Conservation (phyloP, 2,329 filamentous ascomycete genomes). For the Pochonia chlamydosporia region DNA sequence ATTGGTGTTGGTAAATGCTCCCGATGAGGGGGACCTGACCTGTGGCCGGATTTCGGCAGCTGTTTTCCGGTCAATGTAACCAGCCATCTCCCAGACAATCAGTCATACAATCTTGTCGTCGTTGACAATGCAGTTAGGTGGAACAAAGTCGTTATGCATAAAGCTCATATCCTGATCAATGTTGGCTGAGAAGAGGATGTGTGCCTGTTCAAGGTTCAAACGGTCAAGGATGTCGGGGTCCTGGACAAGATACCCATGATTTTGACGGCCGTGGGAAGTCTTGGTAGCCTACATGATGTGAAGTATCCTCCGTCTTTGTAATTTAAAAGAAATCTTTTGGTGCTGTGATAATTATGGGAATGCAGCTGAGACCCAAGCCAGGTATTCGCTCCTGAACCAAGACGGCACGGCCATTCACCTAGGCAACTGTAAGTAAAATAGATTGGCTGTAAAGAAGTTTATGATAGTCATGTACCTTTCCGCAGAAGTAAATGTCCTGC, state of each 20-base stretch:
- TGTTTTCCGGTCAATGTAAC: constrained; percentile 25
- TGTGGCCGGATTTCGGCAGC: constrained; percentile 20
- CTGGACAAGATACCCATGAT: neutral
- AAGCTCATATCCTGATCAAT: constrained; percentile 22
- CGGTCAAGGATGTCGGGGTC: neutral
- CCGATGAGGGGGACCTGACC: constrained; percentile 17
- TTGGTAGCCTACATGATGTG: neutral
- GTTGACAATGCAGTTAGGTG: constrained; percentile 31
- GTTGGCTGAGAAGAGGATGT: constrained; percentile 22
- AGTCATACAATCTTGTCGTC: constrained; percentile 31
- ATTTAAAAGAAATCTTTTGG: neutral
- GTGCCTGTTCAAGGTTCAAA: neutral
- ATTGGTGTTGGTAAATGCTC: constrained; percentile 15
- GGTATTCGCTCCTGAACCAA: constrained; percentile 15
- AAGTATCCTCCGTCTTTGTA: neutral
- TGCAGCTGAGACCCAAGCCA: neutral
- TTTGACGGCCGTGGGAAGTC: neutral
- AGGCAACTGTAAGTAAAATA: constrained; percentile 2
- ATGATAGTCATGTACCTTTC: constrained; percentile 22
- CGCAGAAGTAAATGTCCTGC: constrained; percentile 31
- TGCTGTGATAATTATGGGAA: neutral
- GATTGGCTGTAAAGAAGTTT: neutral
- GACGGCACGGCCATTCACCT: constrained; percentile 29
- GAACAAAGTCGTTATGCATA: constrained; percentile 33
- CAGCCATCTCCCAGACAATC: constrained; percentile 36